Percentiles rank a stretch among this genome's conserved stretches.
Evolutionary conservation across 257 asterid species (phyloP).

Genomic region (Fraxinus anomala): DNA sequence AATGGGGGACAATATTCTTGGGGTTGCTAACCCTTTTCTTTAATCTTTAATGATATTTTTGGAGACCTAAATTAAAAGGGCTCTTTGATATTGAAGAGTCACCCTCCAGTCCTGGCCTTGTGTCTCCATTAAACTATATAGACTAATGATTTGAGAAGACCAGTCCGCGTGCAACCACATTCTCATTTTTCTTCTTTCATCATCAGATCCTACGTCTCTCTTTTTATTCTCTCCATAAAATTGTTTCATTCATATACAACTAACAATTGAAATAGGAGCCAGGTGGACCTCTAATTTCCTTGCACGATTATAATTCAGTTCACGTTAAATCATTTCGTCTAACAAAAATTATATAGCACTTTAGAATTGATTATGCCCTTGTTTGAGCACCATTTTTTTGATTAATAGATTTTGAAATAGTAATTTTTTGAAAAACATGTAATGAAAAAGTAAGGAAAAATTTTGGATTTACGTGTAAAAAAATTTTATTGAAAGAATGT

Average conservation of each 20-base stretch:
- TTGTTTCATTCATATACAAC: background rate
- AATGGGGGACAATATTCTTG: slow-evolving; percentile 61
- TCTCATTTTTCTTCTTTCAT: slow-evolving; percentile 33
- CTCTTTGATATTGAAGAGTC: slow-evolving; percentile 20
- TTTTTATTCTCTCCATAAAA: slow-evolving; percentile 3
- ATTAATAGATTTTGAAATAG: too few species aligned
- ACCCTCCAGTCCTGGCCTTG: background rate
- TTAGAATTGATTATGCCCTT: too few species aligned
- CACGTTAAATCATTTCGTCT: too few species aligned
- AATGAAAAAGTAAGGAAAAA: too few species aligned
- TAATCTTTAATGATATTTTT: slow-evolving; percentile 32
- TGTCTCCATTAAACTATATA: slow-evolving; percentile 21
- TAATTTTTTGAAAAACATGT: too few species aligned
- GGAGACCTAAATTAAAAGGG: slow-evolving; percentile 32
- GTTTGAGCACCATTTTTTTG: too few species aligned
- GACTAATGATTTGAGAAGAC: slow-evolving; percentile 52
- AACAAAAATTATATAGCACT: too few species aligned
- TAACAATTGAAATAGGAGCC: too few species aligned
- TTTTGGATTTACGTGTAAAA: too few species aligned
- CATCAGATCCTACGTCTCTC: slow-evolving; percentile 50
- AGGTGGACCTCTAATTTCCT: too few species aligned
- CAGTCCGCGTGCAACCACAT: slow-evolving; percentile 59
- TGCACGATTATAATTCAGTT: too few species aligned
- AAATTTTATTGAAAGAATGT: too few species aligned
- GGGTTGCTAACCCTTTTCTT: slow-evolving; percentile 32